Evolutionary conservation across 305 asterid genomes (phyloP).

Genomic region (Fraxinus ornus): DNA sequence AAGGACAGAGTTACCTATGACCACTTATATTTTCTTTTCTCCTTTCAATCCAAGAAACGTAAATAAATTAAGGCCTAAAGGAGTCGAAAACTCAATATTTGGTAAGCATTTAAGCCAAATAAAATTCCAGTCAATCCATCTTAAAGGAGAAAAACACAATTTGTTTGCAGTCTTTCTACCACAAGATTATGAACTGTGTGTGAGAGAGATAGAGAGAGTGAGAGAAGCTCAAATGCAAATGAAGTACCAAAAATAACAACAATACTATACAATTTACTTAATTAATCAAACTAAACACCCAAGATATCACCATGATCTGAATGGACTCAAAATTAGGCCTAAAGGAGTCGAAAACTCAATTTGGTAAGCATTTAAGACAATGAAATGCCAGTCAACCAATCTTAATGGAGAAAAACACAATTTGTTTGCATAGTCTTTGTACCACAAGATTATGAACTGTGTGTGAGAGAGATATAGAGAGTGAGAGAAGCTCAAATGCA

Average conservation of each 20-base stretch:
- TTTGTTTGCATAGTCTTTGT: neutral
- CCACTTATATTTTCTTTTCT: neutral
- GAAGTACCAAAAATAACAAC: neutral
- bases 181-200: neutral
- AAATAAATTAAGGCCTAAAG: neutral
- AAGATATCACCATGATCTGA: slow-evolving; percentile 73
- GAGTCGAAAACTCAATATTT: neutral
- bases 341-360: neutral
- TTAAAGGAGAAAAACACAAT: neutral
- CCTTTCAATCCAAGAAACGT: neutral
- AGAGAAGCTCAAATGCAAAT: neutral
- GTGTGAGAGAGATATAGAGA: neutral
- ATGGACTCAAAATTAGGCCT: slow-evolving; percentile 53
- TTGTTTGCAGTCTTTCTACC: neutral
- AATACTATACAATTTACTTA: neutral
- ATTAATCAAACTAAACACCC: slow-evolving; percentile 26
- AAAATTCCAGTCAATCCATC: neutral
- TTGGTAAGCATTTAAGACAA: neutral
- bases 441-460: neutral
- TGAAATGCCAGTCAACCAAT: neutral
- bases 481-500: neutral
- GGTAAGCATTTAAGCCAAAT: neutral
- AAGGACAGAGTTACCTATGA: neutral
- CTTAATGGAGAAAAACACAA: neutral
- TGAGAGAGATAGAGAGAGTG: neutral